Evolutionary conservation across 331 rosid genomes (phyloP), one percentile per base, ranked within the genome.

Genomic region (Malus hybrid): DNA sequence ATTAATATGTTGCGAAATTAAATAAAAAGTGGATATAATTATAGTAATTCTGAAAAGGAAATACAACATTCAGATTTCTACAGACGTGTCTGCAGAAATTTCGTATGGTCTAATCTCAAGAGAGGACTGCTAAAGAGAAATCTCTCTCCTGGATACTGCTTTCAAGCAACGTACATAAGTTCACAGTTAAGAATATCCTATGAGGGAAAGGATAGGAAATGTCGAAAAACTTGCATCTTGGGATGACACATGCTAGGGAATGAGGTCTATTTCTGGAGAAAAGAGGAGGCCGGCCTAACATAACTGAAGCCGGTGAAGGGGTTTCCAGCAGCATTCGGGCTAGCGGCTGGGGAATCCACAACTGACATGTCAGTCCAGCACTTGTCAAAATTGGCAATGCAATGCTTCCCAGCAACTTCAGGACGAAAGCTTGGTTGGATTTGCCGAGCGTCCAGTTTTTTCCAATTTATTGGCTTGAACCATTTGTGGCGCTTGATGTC

Each of bases 401-500:
- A 93, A 52, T 87, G 83, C 84, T 48, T 87, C 50, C 98, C 98
- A 0, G 96, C 90, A 48, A 93, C 97, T 3, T 88, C 91, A 10
- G 98, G 98, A 29, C 94, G 83, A 65, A 93, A 91, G 87, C 97
- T 93, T n/a, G 98, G 98, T 60, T 88, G 89, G 75, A 93, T 85
- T 83, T 86, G 88, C 15, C 98, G 82, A 11, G 76, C 78, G 62
- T 91, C 96, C 86, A 93, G 71, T 80, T 88, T 91, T 70, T 76
- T 87, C 98, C 98, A 93, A 54, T 86, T 86, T 71, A 93, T 88
- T 72, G 87, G 85, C 75, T 91, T 93, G 78, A 93, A 91, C 98
- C 98, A 93, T 82, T 87, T 93, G 86, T 93, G 96, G 65, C 83
- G 83, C 81, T 84, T 93, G 42, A 93, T 90, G 85, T 91, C 98